phyloP scores from a whole-genome alignment of 306 rosid genomes.

The Arachis hypogaea region DNA sequence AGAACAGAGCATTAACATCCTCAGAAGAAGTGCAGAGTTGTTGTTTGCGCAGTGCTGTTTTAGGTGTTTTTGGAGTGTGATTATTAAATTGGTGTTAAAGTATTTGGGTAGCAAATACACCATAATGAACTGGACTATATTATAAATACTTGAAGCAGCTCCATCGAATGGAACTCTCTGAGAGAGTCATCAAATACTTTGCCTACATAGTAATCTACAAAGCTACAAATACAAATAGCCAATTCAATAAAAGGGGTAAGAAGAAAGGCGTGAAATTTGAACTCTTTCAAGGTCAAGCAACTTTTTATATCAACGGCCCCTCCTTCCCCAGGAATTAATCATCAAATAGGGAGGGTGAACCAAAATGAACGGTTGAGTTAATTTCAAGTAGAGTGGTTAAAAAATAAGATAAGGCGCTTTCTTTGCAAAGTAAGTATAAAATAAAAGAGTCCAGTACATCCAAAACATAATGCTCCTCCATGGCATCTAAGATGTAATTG shows the following conservation, averaged over 20 bases:
- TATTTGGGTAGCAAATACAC: no score
- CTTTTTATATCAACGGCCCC: slow-evolving; percentile 22
- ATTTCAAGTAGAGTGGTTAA: slow-evolving; percentile 28
- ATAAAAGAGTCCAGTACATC: slow-evolving; percentile 39
- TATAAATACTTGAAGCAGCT: no score
- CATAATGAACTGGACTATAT: no score
- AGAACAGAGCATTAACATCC: no score
- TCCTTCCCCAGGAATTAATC: slow-evolving; percentile 10
- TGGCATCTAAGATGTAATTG: slow-evolving; percentile 33
- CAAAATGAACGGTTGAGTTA: slow-evolving; percentile 10
- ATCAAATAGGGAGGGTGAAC: slow-evolving; percentile 26
- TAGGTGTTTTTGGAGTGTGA: no score
- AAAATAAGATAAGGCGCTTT: slow-evolving; percentile 1
- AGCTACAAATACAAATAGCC: not conserved
- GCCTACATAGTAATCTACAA: no score
- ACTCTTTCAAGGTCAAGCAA: slow-evolving; percentile 16
- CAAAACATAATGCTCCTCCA: slow-evolving; percentile 30
- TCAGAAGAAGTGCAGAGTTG: no score
- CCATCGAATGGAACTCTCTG: no score
- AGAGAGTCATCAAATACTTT: no score
- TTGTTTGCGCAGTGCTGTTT: no score
- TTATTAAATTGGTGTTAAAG: no score
- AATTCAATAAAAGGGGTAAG: not conserved
- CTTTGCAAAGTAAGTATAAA: slow-evolving; percentile 38
- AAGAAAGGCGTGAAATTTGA: not conserved